phyloP scores from a whole-genome alignment of 257 asterid species.

The Misopates orontium region DNA sequence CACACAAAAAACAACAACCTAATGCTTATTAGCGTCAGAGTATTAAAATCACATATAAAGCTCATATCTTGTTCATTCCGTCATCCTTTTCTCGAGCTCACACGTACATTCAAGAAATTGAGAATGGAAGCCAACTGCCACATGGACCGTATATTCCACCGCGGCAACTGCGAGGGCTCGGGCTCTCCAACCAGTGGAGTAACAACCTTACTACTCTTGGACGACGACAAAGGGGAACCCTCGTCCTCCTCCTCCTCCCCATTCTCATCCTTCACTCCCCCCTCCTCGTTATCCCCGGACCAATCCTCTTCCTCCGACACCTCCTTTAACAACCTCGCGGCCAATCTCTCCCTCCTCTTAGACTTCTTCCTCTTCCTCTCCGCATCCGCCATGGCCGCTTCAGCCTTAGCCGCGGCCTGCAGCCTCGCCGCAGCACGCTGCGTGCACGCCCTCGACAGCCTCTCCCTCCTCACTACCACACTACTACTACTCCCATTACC shows the following conservation, averaged over 20 bases:
- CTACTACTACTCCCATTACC: conserved; percentile 39
- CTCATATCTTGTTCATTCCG: conserved; percentile 16
- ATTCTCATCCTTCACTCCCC: conserved; percentile 38
- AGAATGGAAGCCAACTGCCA: conserved; percentile 96
- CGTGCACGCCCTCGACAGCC: conserved; percentile 98
- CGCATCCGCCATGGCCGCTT: conserved; percentile 57
- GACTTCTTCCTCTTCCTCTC: conserved; percentile 64
- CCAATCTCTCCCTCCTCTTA: conserved; percentile 52
- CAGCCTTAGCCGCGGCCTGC: conserved; percentile 85
- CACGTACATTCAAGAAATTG: conserved; percentile 88
- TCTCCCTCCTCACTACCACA: conserved; percentile 60
- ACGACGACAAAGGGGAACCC: neutral
- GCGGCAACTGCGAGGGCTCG: conserved; percentile 82
- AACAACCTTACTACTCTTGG: conserved; percentile 41
- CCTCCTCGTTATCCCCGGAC: conserved; percentile 35
- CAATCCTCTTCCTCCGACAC: conserved; percentile 45
- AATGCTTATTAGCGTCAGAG: conserved; percentile 26
- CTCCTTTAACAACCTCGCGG: conserved; percentile 66
- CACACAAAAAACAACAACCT: conserved; percentile 34
- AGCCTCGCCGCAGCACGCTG: conserved; percentile 83
- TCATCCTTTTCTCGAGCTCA: conserved; percentile 11
- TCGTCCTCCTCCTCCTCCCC: conserved; percentile 47
- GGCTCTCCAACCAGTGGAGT: conserved; percentile 77
- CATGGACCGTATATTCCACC: conserved; percentile 89
- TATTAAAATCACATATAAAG: conserved; percentile 25